These are phyloP conservation scores for Alternaria hordeiaustralica DNA, from an alignment of 2,329 filamentous ascomycete genomes.

Conservation along the genomic window DNA sequence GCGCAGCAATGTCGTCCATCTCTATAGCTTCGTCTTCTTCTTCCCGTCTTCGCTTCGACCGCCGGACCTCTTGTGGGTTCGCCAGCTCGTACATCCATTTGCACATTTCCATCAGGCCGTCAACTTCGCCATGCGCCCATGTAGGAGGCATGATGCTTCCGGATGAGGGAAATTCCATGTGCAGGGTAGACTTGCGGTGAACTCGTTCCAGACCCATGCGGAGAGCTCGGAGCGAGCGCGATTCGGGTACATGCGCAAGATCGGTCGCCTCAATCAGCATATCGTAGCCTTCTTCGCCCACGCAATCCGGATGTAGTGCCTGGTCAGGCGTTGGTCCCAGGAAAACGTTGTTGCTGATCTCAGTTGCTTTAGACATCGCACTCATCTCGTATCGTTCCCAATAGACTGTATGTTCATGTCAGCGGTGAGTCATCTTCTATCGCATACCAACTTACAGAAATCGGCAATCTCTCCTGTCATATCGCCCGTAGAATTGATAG, in stretches of 20 bases:
- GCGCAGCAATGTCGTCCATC: constrained; percentile 55
- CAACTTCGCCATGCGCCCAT: constrained; percentile 81
- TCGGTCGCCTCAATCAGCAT: constrained; percentile 90
- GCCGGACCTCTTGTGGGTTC: constrained; percentile 62
- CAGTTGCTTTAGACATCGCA: constrained; percentile 85
- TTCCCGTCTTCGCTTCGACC: constrained; percentile 53
- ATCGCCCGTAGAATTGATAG: constrained; percentile 73
- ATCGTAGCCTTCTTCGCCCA: constrained; percentile 70
- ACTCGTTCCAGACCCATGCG: constrained; percentile 60
- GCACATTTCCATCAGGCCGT: constrained; percentile 84
- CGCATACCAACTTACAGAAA: constrained; percentile 64
- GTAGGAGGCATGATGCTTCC: constrained; percentile 88
- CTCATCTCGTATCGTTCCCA: constrained; percentile 94
- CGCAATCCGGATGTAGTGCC: constrained; percentile 52
- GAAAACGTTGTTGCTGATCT: constrained; percentile 90
- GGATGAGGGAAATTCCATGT: constrained; percentile 87
- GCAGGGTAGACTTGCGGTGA: constrained; percentile 55
- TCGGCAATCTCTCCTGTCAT: constrained; percentile 82
- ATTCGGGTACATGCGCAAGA: constrained; percentile 75
- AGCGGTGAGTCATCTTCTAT: not conserved
- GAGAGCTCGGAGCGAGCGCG: constrained; percentile 68
- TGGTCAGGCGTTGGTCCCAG: constrained; percentile 84
- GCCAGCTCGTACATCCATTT: constrained; percentile 88
- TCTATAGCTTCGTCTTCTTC: constrained; percentile 62
- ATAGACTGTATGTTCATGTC: constrained; percentile 59